Evolutionary conservation across 148 eudicot genomes (phyloP).

Genomic region (Rheum nobile): DNA sequence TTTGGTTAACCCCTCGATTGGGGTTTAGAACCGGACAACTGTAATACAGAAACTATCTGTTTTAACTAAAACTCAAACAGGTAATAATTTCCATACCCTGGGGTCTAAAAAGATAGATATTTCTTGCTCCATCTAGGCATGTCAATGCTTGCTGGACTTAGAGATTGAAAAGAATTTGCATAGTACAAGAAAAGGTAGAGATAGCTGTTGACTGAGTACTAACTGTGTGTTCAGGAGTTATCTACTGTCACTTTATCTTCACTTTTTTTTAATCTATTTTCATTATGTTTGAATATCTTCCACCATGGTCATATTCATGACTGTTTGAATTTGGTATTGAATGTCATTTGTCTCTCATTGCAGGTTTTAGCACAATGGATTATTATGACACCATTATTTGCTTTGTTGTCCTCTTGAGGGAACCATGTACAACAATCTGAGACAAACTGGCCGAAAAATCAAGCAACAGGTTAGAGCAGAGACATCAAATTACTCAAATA

Average conservation of each 20-base stretch:
- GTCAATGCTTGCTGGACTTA: too few relatives aligned
- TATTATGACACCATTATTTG: not conserved
- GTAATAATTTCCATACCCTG: not conserved
- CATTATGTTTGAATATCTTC: not conserved
- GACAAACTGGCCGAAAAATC: not conserved
- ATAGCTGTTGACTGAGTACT: not conserved
- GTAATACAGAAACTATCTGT: not conserved
- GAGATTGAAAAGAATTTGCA: too few relatives aligned
- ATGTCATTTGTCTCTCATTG: not conserved
- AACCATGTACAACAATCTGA: not conserved
- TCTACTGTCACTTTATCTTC: not conserved
- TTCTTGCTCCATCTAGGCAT: not conserved
- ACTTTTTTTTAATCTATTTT: not conserved
- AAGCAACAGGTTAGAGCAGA: not conserved
- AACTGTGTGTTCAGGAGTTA: not conserved
- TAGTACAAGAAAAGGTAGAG: too few relatives aligned
- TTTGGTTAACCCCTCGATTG: too few relatives aligned
- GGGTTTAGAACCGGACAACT: too few relatives aligned
- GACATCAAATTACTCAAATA: not conserved
- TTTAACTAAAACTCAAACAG: not conserved
- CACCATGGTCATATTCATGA: not conserved
- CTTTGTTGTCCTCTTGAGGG: not conserved
- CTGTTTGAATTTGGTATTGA: not conserved
- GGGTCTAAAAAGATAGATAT: not conserved
- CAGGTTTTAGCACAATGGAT: conserved; percentile 3